Evolutionary conservation across 441 rosid genomes (phyloP), one percentile per base, ranked within the genome.

Genomic region (Euphorbia schlechtendalii): DNA sequence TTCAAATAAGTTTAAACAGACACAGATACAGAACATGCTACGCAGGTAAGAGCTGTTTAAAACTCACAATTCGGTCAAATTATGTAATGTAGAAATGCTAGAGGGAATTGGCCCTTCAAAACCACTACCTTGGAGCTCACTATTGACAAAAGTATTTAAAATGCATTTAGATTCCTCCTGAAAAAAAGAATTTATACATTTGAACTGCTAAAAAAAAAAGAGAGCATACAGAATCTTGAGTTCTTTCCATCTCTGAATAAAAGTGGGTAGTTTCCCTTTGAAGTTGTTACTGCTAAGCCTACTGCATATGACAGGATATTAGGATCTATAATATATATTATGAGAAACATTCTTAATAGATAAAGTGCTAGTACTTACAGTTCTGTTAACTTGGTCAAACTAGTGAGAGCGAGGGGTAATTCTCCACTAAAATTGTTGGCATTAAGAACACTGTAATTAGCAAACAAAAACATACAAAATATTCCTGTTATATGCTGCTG

Each of bases 51-150:
- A 40, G 9, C 14, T 3, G 51, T 34, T 56, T 9, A 48, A 34
- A 34, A 69, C 85, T 81, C 66, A 79, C 85, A 81, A 69, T 2
- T 70, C 62, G 21, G 52, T 53, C 56, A 76, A 51, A 38, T 63
- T 65, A 56, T 28, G 36, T 73, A 81, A 69, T 24, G 58, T 49
- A 45, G 78, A 60, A 59, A 81, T 69, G 56, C 68, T 67, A 0
- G 75, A 32, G 64, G 85, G 81, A 53, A 81, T 78, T 8, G 85
- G 83, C 61, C 81, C 83, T 71, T 70, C 56, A 63, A 81, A 68
- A 70, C 83, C 81, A 49, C 81, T 68, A 0, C 73, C 81, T 63
- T 77, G 81, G 61, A 81, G 69, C 71, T 76, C 82, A 30, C 81
- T 81, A 59, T 65, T 53, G 41, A 45, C 15, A 54, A 36, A 8